Evolutionary conservation across 2,329 filamentous ascomycete species (phyloP).

Genomic region (Pseudogymnoascus sp.): DNA sequence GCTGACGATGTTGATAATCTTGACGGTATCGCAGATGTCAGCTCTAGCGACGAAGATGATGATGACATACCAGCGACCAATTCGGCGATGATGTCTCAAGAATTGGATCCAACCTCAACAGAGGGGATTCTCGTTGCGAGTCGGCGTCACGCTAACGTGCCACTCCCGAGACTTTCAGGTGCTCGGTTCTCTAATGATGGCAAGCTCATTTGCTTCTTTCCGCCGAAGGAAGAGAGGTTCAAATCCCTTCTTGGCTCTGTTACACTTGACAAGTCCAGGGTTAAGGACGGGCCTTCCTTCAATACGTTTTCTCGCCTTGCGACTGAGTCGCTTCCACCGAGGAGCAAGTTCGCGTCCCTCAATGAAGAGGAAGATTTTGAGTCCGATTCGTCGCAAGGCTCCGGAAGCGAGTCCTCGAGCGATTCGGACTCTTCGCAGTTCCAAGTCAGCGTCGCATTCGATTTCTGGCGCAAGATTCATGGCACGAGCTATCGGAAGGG

Average conservation of each 20-base stretch:
- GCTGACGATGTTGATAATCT: slow-evolving; percentile 54
- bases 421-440: slow-evolving; percentile 30
- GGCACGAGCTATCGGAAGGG: slow-evolving; percentile 22
- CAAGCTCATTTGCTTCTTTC: slow-evolving; percentile 60
- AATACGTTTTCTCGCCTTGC: slow-evolving; percentile 57
- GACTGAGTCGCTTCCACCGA: slow-evolving; percentile 40
- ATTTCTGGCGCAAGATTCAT: slow-evolving; percentile 23
- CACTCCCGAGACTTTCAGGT: slow-evolving; percentile 51
- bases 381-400: slow-evolving; percentile 29
- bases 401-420: slow-evolving; percentile 25
- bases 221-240: slow-evolving; percentile 54
- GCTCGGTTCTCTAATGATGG: slow-evolving; percentile 57
- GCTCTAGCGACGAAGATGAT: slow-evolving; percentile 78
- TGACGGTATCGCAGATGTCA: slow-evolving; percentile 59
- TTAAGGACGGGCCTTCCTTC: slow-evolving; percentile 47
- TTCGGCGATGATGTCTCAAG: slow-evolving; percentile 52
- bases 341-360: slow-evolving; percentile 29
- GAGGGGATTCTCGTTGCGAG: slow-evolving; percentile 46
- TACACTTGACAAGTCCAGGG: slow-evolving; percentile 37
- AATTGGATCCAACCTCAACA: slow-evolving; percentile 46
- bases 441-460: slow-evolving; percentile 19
- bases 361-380: slow-evolving; percentile 30
- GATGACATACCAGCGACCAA: slow-evolving; percentile 30
- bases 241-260: slow-evolving; percentile 41
- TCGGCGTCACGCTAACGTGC: slow-evolving; percentile 46